These are phyloP conservation scores for Podila clonocystis DNA, from an alignment of 192 early-diverging fungal species.

Conservation along the genomic window DNA sequence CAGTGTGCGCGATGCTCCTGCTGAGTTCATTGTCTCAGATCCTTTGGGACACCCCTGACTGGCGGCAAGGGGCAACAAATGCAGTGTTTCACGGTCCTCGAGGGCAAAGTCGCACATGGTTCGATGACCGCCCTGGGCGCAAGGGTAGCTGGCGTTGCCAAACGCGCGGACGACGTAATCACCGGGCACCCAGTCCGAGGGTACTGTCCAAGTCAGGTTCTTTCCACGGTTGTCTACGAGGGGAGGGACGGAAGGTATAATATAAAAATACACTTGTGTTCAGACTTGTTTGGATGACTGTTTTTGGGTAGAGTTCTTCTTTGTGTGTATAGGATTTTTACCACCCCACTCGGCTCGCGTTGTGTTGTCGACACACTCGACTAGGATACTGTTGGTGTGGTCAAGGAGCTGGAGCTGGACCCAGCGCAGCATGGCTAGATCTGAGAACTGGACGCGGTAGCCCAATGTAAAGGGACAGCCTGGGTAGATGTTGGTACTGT, in stretches of 20 bases:
- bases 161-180: slow-evolving; percentile 20
- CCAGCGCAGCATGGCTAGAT: slow-evolving; percentile 19
- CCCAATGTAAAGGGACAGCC: slow-evolving; percentile 13
- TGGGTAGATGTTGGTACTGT: slow-evolving; percentile 7
- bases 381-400: background rate
- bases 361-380: slow-evolving; percentile 16
- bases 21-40: background rate
- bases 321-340: background rate
- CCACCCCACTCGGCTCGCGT: slow-evolving; percentile 21
- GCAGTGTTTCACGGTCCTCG: slow-evolving; percentile 11
- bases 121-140: background rate
- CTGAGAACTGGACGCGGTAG: slow-evolving; percentile 22
- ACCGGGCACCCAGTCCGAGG: slow-evolving; percentile 6
- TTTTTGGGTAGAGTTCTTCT: too few species aligned
- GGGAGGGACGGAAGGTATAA: background rate
- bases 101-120: slow-evolving; percentile 1
- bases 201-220: slow-evolving; percentile 9
- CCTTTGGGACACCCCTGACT: background rate
- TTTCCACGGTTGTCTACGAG: slow-evolving; percentile 7
- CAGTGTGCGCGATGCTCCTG: background rate
- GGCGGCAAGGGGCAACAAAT: background rate
- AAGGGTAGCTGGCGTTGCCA: slow-evolving; percentile 21
- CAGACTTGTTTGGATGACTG: too few species aligned
- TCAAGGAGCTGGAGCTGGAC: slow-evolving; percentile 19
- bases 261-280: too few species aligned